phyloP scores from a whole-genome alignment of 257 asterid species.

The Solanum microdontum region DNA sequence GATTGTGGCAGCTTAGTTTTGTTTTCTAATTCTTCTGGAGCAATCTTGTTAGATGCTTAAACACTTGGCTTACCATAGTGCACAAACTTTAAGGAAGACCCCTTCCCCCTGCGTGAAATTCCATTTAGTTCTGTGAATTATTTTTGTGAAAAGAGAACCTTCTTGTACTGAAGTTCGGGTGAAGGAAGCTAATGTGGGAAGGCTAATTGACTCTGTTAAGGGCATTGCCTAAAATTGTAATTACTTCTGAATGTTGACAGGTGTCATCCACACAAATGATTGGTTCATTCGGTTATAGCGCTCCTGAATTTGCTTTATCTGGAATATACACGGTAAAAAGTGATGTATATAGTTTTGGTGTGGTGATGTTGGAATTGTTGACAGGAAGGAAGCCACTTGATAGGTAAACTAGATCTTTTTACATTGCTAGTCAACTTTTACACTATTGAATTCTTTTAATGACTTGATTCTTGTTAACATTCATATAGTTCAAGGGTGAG shows the following conservation, averaged over 20 bases:
- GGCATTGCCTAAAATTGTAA: background rate
- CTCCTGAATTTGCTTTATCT: conserved; percentile 95
- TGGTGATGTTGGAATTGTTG: conserved; percentile 92
- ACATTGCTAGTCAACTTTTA: background rate
- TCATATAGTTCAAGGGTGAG: conserved; percentile 65
- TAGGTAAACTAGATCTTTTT: conserved; percentile 36
- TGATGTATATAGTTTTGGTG: conserved; percentile 94
- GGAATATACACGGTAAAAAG: conserved; percentile 92
- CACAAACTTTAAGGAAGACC: background rate
- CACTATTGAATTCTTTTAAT: background rate
- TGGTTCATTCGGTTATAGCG: conserved; percentile 89
- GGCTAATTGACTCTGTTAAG: background rate
- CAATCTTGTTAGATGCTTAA: background rate
- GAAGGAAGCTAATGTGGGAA: background rate
- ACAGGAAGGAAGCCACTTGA: conserved; percentile 98
- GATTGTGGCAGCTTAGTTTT: background rate
- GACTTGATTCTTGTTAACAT: background rate
- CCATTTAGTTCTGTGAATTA: background rate
- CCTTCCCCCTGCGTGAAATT: background rate
- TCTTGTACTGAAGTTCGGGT: background rate
- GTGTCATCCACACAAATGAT: conserved; percentile 70
- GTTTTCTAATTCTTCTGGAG: background rate
- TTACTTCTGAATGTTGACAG: conserved; percentile 22
- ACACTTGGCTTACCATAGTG: background rate
- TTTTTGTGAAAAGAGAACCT: background rate